Conservation (phyloP, 1,284 basidiomycete species). For the Austropuccinia psidii region DNA sequence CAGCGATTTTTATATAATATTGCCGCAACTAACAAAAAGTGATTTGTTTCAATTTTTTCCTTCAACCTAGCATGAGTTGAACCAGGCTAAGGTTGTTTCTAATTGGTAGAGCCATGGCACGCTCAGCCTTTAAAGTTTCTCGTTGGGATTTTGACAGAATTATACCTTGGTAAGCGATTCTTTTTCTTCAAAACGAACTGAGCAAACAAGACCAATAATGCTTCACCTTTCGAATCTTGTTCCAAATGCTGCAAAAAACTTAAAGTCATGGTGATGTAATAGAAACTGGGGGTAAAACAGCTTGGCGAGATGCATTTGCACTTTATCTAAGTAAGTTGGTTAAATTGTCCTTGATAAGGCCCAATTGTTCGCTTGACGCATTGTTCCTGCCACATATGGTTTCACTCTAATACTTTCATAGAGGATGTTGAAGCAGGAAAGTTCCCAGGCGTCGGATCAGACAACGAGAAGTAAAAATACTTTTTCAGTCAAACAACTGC, state of each 20-base stretch:
- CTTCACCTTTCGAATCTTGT: not conserved
- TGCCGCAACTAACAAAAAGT: slow-evolving; percentile 46
- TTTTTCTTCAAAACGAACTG: not conserved
- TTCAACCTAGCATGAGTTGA: too few relatives aligned
- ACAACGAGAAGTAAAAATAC: slow-evolving; percentile 1
- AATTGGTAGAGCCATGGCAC: slow-evolving; percentile 62
- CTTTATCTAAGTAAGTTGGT: slow-evolving; percentile 19
- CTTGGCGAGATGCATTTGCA: slow-evolving; percentile 55
- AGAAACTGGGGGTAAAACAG: slow-evolving; percentile 62
- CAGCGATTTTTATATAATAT: slow-evolving; percentile 53
- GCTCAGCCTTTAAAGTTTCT: slow-evolving; percentile 62
- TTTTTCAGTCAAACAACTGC: too few relatives aligned
- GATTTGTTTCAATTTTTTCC: not conserved
- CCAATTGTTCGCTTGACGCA: not conserved
- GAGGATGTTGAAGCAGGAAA: slow-evolving; percentile 5
- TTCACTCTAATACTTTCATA: not conserved
- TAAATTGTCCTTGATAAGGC: not conserved
- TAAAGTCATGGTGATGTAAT: slow-evolving; percentile 60
- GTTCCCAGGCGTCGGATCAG: slow-evolving; percentile 1
- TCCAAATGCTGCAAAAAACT: not conserved
- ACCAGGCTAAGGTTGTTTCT: too few relatives aligned
- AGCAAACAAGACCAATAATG: too few relatives aligned
- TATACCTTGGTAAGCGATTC: slow-evolving; percentile 87
- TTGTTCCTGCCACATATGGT: not conserved
- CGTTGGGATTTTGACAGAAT: slow-evolving; percentile 80